Conservation (phyloP, 2,329 filamentous ascomycete species). For the Aquanectria penicillioides region DNA sequence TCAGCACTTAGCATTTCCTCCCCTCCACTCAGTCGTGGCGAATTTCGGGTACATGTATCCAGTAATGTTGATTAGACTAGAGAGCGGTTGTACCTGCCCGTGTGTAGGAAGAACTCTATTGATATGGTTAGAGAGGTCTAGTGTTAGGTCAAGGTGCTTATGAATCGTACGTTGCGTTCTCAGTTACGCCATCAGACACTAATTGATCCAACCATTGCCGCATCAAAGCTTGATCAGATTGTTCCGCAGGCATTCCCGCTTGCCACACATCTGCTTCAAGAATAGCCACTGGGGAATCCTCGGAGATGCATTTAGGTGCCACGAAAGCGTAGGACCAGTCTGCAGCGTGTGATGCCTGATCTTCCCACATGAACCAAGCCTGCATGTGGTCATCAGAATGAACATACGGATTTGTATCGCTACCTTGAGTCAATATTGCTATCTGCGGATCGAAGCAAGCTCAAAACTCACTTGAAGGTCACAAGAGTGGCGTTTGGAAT, state of each 20-base stretch:
- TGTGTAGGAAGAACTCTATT: conserved; percentile 15
- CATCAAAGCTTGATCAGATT: conserved; percentile 13
- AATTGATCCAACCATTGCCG: conserved; percentile 19
- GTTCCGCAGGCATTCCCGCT: conserved; percentile 2
- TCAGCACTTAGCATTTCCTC: too few species aligned
- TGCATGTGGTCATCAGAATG: conserved; percentile 13
- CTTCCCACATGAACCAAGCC: conserved; percentile 19
- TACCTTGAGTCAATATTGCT: neutral
- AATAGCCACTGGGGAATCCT: conserved; percentile 2
- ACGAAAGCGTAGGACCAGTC: conserved; percentile 16
- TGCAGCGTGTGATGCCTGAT: conserved; percentile 11
- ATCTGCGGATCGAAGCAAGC: rapidly evolving
- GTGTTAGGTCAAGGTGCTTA: neutral
- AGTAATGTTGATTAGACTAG: too few species aligned
- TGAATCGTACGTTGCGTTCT: conserved; percentile 11
- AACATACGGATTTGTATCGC: conserved; percentile 24
- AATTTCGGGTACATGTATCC: too few species aligned
- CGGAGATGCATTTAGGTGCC: conserved; percentile 3
- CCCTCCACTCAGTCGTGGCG: too few species aligned
- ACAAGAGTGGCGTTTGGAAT: conserved; percentile 5
- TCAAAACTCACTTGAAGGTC: conserved; percentile 28
- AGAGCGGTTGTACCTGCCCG: conserved; percentile 10
- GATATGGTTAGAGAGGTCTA: neutral
- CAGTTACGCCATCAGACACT: neutral
- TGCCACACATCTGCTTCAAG: conserved; percentile 21